These are phyloP conservation scores for Plasmodium cynomolgi DNA, from an alignment of 169 alveolate genomes.

Conservation along the genomic window DNA sequence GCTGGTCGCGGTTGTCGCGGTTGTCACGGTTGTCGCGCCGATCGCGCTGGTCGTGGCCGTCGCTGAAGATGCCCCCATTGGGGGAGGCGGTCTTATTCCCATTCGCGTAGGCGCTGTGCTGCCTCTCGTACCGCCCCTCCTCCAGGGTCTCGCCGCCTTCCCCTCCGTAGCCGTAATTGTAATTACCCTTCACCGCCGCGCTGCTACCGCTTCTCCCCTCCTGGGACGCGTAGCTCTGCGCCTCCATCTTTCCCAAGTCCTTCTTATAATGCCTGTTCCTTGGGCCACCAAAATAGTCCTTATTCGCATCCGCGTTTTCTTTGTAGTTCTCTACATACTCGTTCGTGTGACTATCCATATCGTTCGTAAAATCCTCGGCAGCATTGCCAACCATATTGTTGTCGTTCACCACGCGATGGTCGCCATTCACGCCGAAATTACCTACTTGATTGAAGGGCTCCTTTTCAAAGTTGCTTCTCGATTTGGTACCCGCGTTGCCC, in stretches of 20 bases:
- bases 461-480: conserved; percentile 15
- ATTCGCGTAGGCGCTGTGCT: background rate
- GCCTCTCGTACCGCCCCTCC: background rate
- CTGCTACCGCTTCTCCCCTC: background rate
- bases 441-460: background rate
- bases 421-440: background rate
- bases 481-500: background rate
- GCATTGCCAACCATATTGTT: background rate
- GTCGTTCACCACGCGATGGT: background rate
- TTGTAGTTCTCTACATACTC: background rate
- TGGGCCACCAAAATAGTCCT: background rate
- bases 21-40: background rate
- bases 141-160: background rate
- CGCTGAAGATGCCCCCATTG: background rate
- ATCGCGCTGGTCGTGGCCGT: background rate
- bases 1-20: background rate
- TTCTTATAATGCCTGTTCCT: background rate
- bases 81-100: background rate
- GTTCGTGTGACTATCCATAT: background rate
- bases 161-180: background rate
- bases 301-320: background rate
- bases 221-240: background rate
- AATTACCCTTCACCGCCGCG: background rate
- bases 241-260: background rate
- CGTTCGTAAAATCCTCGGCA: background rate